A percentile compares a stretch with the other conserved stretches of the same genome.
These are phyloP conservation scores for Ceratocystis ficicola DNA, from an alignment of 2,329 filamentous ascomycete genomes.

Conservation along the genomic window DNA sequence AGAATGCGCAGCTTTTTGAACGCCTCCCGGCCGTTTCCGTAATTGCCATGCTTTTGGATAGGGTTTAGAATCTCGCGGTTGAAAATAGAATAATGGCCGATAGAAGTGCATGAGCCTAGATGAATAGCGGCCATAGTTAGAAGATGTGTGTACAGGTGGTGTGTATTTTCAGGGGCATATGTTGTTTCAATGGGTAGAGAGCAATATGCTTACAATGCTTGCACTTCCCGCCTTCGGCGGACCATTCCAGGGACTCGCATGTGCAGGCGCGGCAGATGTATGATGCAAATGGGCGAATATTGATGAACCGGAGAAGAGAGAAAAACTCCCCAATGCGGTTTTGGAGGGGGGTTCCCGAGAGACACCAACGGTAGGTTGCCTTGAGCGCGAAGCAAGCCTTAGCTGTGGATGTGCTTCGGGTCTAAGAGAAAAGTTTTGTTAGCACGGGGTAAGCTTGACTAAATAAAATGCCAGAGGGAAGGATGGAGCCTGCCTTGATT, in stretches of 20 bases:
- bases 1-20: constrained; percentile 75
- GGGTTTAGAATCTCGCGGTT: constrained; percentile 93
- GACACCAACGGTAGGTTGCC: constrained; percentile 83
- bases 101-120: constrained; percentile 29
- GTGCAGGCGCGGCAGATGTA: constrained; percentile 85
- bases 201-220: constrained; percentile 45
- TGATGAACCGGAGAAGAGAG: constrained; percentile 81
- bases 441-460: neutral
- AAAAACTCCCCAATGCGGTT: constrained; percentile 97
- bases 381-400: constrained; percentile 89
- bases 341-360: constrained; percentile 89
- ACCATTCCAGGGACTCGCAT: constrained; percentile 77
- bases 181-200: constrained; percentile 26
- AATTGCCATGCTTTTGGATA: constrained; percentile 50
- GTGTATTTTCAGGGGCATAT: too few species aligned
- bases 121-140: neutral
- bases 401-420: constrained; percentile 77
- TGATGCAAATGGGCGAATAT: constrained; percentile 76
- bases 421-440: constrained; percentile 32
- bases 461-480: neutral
- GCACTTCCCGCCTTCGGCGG: constrained; percentile 59
- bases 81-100: constrained; percentile 51
- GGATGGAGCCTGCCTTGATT: constrained; percentile 53
- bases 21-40: constrained; percentile 52
- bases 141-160: neutral